Evolutionary conservation across 179 eudicot species (phyloP).

Genomic region (Kewa caespitosa): DNA sequence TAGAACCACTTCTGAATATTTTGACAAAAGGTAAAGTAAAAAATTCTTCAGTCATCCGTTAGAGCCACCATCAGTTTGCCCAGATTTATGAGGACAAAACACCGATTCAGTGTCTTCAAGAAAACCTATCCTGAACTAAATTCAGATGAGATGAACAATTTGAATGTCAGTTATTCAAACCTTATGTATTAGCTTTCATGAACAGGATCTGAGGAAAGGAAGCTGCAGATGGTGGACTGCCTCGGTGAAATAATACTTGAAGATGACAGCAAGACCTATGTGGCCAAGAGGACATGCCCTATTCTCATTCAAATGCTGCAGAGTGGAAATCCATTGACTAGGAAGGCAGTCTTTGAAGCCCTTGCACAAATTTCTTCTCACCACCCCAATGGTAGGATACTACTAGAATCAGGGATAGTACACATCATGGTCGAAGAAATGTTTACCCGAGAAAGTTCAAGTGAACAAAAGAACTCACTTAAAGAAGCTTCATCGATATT

Average conservation of each 20-base stretch:
- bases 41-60: background rate
- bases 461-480: constrained; percentile 51
- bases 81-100: background rate
- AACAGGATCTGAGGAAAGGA: constrained; percentile 66
- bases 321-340: constrained; percentile 39
- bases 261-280: constrained; percentile 53
- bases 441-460: constrained; percentile 39
- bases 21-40: constrained; percentile 53
- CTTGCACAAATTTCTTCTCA: constrained; percentile 58
- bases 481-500: constrained; percentile 65
- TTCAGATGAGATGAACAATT: background rate
- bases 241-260: constrained; percentile 69
- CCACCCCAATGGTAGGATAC: constrained; percentile 46
- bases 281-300: constrained; percentile 61
- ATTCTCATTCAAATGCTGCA: constrained; percentile 69
- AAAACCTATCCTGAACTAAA: background rate
- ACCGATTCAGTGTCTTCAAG: constrained; percentile 2
- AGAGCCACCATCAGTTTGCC: background rate
- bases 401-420: constrained; percentile 67
- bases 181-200: constrained; percentile 10
- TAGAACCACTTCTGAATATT: constrained; percentile 68
- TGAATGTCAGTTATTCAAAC: background rate
- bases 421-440: constrained; percentile 59
- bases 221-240: constrained; percentile 63
- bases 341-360: constrained; percentile 66